phyloP scores from a whole-genome alignment of 2,329 filamentous ascomycete genomes.

The Epichloe sp. region DNA sequence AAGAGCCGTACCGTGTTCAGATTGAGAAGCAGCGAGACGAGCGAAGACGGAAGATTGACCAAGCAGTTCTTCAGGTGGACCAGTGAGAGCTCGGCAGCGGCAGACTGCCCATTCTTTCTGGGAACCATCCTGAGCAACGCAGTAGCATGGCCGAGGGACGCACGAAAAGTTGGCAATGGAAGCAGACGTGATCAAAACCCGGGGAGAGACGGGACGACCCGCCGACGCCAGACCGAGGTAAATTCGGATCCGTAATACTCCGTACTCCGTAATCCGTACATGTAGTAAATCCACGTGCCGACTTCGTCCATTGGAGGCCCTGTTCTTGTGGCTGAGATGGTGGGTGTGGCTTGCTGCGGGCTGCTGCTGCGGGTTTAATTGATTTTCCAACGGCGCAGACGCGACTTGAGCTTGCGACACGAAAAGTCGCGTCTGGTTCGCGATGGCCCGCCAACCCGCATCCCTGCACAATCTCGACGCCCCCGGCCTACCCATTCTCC shows the following conservation, averaged over 20 bases:
- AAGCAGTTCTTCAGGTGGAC: slow-evolving; percentile 87
- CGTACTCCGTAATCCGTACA: no score
- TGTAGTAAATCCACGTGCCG: slow-evolving; percentile 19
- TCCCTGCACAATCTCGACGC: slow-evolving; percentile 11
- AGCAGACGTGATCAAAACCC: neutral
- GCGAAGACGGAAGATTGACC: slow-evolving; percentile 75
- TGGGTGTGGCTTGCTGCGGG: neutral
- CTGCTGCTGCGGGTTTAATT: slow-evolving; percentile 1
- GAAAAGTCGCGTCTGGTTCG: slow-evolving; percentile 20
- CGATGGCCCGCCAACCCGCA: neutral
- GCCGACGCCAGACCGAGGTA: slow-evolving; percentile 13
- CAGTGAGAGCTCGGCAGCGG: slow-evolving; percentile 71
- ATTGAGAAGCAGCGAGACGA: slow-evolving; percentile 77
- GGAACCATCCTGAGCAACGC: slow-evolving; percentile 27
- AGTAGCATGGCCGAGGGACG: neutral
- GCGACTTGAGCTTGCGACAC: slow-evolving; percentile 15
- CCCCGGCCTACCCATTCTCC: slow-evolving; percentile 18
- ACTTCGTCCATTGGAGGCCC: slow-evolving; percentile 4
- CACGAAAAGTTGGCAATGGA: neutral
- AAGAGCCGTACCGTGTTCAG: slow-evolving; percentile 64
- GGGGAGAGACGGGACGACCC: no score
- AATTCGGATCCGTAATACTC: neutral
- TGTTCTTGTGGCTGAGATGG: neutral
- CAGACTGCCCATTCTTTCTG: slow-evolving; percentile 45
- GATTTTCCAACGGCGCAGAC: slow-evolving; percentile 13